Base-by-base conservation (phyloP, 1,284 basidiomycete genomes). In the Phellinidium pouzarii region DNA sequence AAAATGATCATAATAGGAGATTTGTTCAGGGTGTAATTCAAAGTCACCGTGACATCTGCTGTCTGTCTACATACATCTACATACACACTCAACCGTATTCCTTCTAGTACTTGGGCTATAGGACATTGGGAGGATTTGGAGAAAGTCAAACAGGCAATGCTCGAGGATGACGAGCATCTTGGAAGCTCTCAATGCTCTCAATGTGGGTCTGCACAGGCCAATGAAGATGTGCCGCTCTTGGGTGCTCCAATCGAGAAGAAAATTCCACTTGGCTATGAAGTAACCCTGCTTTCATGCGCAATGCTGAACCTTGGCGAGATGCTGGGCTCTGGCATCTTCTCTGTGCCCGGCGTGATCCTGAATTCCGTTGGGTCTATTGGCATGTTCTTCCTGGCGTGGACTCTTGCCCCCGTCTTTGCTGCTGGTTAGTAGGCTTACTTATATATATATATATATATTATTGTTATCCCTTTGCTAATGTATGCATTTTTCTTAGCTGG, bases 281-380 rank as follows among this genome's bases (percentile, higher is more conserved):
- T 74, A 41, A 69, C 68, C 48, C 64, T 68, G 51, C 46, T 72
- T 7, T 68, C 65, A 29, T 71, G 72, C 37, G 60, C 73, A 12
- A 70, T 72, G 58, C 54, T 64, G 12, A 61, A 64, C 37, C 56
- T 70, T 40, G 70, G 71, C 47, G 68, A 67, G 55, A 68, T 74
- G 64, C 68, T 73, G 52, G 72, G 72, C 22, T 70, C 71, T 6
- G 72, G 72, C 38, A 69, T 75, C 14, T 71, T 72, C 59, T 66
- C 69, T 23, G 68, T 68, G 20, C 67, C 71, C 29, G 71, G 72
- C 6, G 61, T 69, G 37, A 69, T 75, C 46, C 59, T 75, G 44
- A 64, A 65, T 31, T 68, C 66, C 9, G 67, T 72, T 19, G 72
- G 72, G 23, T 74, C 71, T 20, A 66, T 72, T 11, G 73, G 74